Percentiles rank a stretch among this genome's conserved stretches.
phyloP scores from a whole-genome alignment of 139 green algal species.

The Chlorella sp. region DNA sequence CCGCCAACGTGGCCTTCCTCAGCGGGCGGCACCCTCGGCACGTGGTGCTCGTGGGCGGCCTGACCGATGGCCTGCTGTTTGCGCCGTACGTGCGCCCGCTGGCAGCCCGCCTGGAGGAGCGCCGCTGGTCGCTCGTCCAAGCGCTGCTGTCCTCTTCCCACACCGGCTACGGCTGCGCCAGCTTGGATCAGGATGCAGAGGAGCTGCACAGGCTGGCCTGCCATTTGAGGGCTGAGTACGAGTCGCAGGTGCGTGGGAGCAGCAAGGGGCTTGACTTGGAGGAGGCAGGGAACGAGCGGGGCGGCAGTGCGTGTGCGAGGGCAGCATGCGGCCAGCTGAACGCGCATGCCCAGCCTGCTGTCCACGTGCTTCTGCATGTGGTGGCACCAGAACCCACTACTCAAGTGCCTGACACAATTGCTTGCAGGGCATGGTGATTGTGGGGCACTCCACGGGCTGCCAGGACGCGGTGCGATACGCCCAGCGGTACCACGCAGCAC shows the following conservation, averaged over 20 bases:
- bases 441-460: slow-evolving; percentile 80
- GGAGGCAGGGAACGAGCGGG: too few relatives aligned
- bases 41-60: slow-evolving; percentile 62
- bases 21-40: slow-evolving; percentile 17
- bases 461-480: slow-evolving; percentile 74
- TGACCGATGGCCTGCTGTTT: slow-evolving; percentile 73
- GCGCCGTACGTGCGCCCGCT: slow-evolving; percentile 55
- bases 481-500: neutral
- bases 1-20: slow-evolving; percentile 49
- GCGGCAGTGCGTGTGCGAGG: too few relatives aligned
- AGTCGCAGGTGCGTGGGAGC: slow-evolving; percentile 4
- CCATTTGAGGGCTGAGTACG: slow-evolving; percentile 18
- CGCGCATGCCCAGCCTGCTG: neutral
- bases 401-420: too few relatives aligned
- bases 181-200: slow-evolving; percentile 70
- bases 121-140: slow-evolving; percentile 61
- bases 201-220: slow-evolving; percentile 66
- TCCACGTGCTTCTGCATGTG: neutral
- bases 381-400: too few relatives aligned
- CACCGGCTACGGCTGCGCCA: slow-evolving; percentile 65
- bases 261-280: too few relatives aligned
- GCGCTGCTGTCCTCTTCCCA: slow-evolving; percentile 63
- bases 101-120: slow-evolving; percentile 19
- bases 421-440: slow-evolving; percentile 53
- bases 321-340: neutral